A percentile compares a stretch with the other conserved stretches of the same genome.
Evolutionary conservation across 371 early-diverging fungal genomes (phyloP).

Genomic region (Umbelopsis sp.): DNA sequence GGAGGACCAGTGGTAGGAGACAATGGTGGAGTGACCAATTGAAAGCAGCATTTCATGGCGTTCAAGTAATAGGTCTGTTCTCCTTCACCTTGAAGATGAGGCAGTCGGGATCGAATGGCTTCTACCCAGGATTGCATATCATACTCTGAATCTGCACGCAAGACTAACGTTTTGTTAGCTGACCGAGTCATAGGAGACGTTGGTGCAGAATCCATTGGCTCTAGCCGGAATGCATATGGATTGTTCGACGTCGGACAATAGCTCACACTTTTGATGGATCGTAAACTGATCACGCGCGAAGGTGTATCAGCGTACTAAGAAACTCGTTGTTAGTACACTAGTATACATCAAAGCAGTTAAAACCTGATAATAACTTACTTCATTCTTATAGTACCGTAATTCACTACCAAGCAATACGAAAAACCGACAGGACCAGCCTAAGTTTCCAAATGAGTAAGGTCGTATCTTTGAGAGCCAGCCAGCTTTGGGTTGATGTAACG

Average conservation of each 20-base stretch:
- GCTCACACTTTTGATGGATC: conserved; percentile 14
- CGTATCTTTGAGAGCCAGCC: conserved; percentile 35
- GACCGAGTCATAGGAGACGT: not conserved
- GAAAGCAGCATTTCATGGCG: conserved; percentile 1
- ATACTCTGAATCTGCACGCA: conserved; percentile 9
- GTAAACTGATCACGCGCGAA: not conserved
- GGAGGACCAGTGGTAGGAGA: conserved; percentile 3
- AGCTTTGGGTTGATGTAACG: conserved; percentile 18
- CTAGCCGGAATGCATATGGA: conserved; percentile 10
- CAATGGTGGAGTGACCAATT: conserved; percentile 12
- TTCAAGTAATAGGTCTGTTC: conserved; percentile 3
- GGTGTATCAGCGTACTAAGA: conserved; percentile 7
- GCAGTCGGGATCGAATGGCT: conserved; percentile 12
- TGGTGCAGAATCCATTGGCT: not conserved
- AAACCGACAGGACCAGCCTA: conserved; percentile 41
- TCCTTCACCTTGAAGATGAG: conserved; percentile 1
- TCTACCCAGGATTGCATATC: conserved; percentile 13
- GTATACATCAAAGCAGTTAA: no score
- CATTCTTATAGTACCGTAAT: conserved; percentile 42
- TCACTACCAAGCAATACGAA: conserved; percentile 45
- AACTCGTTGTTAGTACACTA: not conserved
- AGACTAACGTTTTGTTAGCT: not conserved
- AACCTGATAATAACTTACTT: conserved; percentile 17
- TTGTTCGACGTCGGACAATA: not conserved
- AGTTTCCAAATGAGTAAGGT: conserved; percentile 28